Base-by-base conservation (phyloP, 306 rosid species). In the Gastrolobium villosum region DNA sequence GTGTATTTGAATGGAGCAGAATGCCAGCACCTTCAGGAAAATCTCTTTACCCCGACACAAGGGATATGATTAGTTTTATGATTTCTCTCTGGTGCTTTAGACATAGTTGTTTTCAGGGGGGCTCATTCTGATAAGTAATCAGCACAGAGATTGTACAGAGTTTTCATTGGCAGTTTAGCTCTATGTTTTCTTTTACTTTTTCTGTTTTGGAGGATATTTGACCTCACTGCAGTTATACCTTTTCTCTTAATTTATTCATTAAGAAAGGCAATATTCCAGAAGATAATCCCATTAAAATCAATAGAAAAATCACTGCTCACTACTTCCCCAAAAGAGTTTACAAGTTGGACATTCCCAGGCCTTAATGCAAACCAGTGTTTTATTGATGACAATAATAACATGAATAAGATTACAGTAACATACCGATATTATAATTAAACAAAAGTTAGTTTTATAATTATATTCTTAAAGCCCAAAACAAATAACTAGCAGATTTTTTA, bases 321-420 rank as follows among this genome's bases (percentile, higher is more conserved):
- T 20, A 71, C 20, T 70, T 20, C 5, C 36, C 4, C 13, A n/a
- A 35, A 36, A 15, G 26, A 52, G 15, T 37, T 36, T 55, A 7
- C 4, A 45, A 40, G n/a, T 26, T 53, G 46, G 50, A 41, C 62
- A 56, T 45, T 56, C 32, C 10, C 31, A 7, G 36, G 35, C 11
- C 13, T 32, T 40, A 60, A 68, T 34, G 32, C 3, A 68, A 44
- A 69, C 50, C 76, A 46, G 37, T 57, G 53, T 11, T 59, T 60
- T 5, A 5, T 35, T n/a, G 28, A 3, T 6, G 10, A 48, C 55
- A 45, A 10, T 41, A 50, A 28, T 28, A 28, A 26, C 15, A 28
- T 11, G 26, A 55, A 56, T 6, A 44, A 6, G 50, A 56, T 56
- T 44, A 20, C 44, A 52, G 49, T 48, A 31, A 6, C 14, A 2